Conservation (phyloP, 345 rosid genomes). For the Boechera divaricarpa region DNA sequence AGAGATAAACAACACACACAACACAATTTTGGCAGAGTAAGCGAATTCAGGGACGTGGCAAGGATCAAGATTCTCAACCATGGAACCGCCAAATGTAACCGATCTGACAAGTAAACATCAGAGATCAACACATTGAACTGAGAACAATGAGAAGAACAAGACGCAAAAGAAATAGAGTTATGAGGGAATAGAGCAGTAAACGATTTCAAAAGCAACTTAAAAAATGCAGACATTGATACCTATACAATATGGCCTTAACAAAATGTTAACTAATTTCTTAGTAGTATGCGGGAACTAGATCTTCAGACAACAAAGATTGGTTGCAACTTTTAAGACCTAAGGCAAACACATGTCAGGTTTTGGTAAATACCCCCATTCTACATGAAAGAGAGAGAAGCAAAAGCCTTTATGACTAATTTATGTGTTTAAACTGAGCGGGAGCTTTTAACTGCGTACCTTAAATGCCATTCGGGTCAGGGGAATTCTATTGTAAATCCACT, state of each 20-base stretch:
- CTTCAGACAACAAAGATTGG: not conserved
- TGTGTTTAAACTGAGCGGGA: not conserved
- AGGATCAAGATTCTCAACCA: constrained; percentile 24
- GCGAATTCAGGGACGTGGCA: not conserved
- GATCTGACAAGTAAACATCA: constrained; percentile 11
- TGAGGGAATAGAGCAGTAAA: not conserved
- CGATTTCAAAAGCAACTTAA: not conserved
- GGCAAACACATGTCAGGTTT: not conserved
- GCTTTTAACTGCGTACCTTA: constrained; percentile 31
- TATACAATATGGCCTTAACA: not conserved
- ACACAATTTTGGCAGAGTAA: constrained; percentile 26
- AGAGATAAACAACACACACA: constrained; percentile 27
- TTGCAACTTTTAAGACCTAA: not conserved
- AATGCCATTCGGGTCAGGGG: constrained; percentile 40
- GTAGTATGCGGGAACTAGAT: not conserved
- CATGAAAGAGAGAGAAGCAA: constrained; percentile 3
- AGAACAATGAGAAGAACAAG: not conserved
- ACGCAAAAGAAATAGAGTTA: not conserved
- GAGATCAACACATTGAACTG: not conserved
- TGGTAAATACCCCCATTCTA: not conserved
- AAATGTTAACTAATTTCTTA: not conserved
- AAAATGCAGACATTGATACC: not conserved
- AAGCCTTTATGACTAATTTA: constrained; percentile 4
- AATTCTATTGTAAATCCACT: constrained; percentile 73
- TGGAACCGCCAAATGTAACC: constrained; percentile 5